Evolutionary conservation across 495 filamentous ascomycete genomes (phyloP), one percentile per base, ranked within the genome.

Genomic region (Bombardia bombarda): DNA sequence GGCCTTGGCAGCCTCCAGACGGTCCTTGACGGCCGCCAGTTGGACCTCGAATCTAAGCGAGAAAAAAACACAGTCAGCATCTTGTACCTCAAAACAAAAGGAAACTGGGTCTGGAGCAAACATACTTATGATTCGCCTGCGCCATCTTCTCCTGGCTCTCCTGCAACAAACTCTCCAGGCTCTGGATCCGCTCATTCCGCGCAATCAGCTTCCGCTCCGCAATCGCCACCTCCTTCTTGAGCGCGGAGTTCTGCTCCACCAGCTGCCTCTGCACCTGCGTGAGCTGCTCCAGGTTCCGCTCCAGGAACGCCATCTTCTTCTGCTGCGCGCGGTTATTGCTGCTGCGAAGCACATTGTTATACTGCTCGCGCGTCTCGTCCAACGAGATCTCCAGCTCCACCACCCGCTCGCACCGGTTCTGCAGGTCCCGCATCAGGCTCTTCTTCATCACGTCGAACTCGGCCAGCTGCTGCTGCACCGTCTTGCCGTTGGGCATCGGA

Each of bases 371-470:
- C 4, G 92, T 94, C 68, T 95, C 88, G 56, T 98, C 92, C 23
- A 98, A 72, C 19, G 86, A 92, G 52, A 98, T 97, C 58, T 98
- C 92, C 22, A 98, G 78, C 66, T 98, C 92, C 20, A 98, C 92
- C 32, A 98, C 90, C 51, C 92, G 79, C 69, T 98, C 92, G 65
- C 92, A 98, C 32, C 92, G 79, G 68, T 98, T 98, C 67, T 98
- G 92, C 40, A 98, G 71, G 67, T 98, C 92, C 43, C 92, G 84
- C 92, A 98, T 98, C 48, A 98, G 70, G 33, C 85, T 92, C 77
- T 98, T 98, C 78, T 98, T 98, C 90, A 98, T 98, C 26, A 84
- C 83, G 66, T 98, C 92, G 50, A 98, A 98, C 53, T 98, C 92
- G 42, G 92, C 84, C 57, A 98, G 90, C 67, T 95, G 90, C 66